Evolutionary conservation across 208 protist species (phyloP).

Genomic region (Leishmania mexicana): DNA sequence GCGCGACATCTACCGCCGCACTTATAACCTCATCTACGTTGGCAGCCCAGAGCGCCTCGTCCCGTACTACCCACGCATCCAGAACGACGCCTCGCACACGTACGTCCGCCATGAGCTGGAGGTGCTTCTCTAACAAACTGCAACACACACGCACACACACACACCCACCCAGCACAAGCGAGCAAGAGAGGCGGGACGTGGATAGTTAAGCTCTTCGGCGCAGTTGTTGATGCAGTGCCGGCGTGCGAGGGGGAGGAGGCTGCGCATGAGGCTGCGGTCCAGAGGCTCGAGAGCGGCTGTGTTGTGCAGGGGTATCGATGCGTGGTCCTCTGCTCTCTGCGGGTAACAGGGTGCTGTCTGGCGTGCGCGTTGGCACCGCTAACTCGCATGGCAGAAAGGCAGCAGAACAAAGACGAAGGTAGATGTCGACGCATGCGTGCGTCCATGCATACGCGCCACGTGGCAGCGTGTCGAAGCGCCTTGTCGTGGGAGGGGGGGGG

Average conservation of each 20-base stretch:
- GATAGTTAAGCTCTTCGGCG: not conserved
- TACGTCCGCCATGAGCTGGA: conserved; percentile 78
- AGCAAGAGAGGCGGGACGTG: not conserved
- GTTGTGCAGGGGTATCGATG: not conserved
- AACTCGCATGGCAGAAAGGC: not conserved
- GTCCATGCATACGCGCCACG: not conserved
- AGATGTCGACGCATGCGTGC: not conserved
- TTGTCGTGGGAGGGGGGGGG: not conserved
- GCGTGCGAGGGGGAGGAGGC: not conserved
- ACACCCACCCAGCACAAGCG: not conserved
- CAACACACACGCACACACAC: too few relatives aligned
- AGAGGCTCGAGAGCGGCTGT: not conserved
- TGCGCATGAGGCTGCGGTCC: not conserved
- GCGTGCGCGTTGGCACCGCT: not conserved
- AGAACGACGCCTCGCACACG: conserved; percentile 50
- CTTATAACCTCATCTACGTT: conserved; percentile 99
- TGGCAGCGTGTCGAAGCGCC: not conserved
- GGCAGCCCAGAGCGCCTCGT: conserved; percentile 95
- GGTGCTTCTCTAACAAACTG: conserved; percentile 58
- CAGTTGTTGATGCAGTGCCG: not conserved
- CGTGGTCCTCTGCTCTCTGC: not conserved
- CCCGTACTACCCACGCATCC: conserved; percentile 94
- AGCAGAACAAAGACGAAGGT: conserved; percentile 2
- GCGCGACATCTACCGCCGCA: conserved; percentile 98
- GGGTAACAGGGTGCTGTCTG: not conserved